A percentile compares a stretch with the other conserved stretches of the same genome.
These are phyloP conservation scores for Fagopyrum esculentum DNA, from an alignment of 148 eudicot species.

Conservation along the genomic window DNA sequence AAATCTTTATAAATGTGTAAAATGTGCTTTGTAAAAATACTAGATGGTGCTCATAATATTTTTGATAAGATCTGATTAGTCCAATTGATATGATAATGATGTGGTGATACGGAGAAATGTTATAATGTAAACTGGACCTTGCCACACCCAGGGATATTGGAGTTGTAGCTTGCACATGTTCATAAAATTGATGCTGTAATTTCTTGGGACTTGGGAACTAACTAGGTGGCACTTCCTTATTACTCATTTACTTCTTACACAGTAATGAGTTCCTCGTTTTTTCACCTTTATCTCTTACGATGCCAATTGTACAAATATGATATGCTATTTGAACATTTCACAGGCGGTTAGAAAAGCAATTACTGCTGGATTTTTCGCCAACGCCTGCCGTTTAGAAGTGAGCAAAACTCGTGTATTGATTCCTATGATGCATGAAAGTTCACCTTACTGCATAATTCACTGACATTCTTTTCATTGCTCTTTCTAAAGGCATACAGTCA, in stretches of 20 bases:
- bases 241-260: neutral
- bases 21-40: too few species aligned
- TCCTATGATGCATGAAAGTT: neutral
- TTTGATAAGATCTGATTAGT: too few species aligned
- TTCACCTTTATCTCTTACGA: neutral
- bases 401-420: conserved; percentile 19
- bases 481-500: conserved; percentile 68
- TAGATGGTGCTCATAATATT: too few species aligned
- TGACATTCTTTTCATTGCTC: neutral
- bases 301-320: neutral
- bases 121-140: too few species aligned
- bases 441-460: neutral
- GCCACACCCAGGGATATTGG: too few species aligned
- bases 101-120: neutral
- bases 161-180: too few species aligned
- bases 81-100: too few species aligned
- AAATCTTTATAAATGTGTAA: neutral
- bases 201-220: neutral
- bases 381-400: conserved; percentile 87
- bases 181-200: neutral
- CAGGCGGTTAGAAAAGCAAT: conserved; percentile 90
- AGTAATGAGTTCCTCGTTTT: neutral
- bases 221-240: neutral
- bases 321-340: neutral
- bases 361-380: conserved; percentile 89